phyloP scores from a whole-genome alignment of 352 stramenopile genomes.

The Phytophthora pistaciae region DNA sequence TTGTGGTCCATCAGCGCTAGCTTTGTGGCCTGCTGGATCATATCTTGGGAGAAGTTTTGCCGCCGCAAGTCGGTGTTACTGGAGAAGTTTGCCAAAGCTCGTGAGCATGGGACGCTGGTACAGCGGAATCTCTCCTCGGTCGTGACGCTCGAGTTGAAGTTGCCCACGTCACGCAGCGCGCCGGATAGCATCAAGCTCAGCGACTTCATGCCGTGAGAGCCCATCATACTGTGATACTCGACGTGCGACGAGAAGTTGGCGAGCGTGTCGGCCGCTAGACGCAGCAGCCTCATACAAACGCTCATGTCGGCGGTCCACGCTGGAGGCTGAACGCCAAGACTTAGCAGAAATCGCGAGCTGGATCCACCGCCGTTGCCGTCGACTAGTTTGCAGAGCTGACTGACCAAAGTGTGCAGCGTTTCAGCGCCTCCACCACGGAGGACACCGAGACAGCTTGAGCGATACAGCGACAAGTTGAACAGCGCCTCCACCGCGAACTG shows the following conservation, averaged over 20 bases:
- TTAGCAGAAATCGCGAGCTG: slow-evolving; percentile 26
- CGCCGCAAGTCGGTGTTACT: slow-evolving; percentile 65
- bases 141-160: slow-evolving; percentile 37
- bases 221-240: slow-evolving; percentile 69
- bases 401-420: slow-evolving; percentile 56
- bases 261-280: slow-evolving; percentile 64
- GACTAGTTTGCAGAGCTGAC: slow-evolving; percentile 52
- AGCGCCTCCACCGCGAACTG: slow-evolving; percentile 71
- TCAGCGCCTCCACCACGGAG: slow-evolving; percentile 72
- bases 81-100: slow-evolving; percentile 76
- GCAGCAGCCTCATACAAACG: slow-evolving; percentile 45
- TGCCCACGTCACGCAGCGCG: slow-evolving; percentile 59
- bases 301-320: slow-evolving; percentile 33
- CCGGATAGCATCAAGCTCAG: slow-evolving; percentile 56
- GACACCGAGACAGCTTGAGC: slow-evolving; percentile 55
- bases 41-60: slow-evolving; percentile 57
- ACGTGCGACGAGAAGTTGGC: slow-evolving; percentile 74
- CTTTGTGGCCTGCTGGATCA: slow-evolving; percentile 62
- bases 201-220: slow-evolving; percentile 57
- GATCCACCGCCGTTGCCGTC: slow-evolving; percentile 41
- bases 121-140: slow-evolving; percentile 55
- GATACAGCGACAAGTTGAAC: slow-evolving; percentile 79
- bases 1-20: slow-evolving; percentile 57
- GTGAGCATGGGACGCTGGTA: slow-evolving; percentile 58
- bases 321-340: slow-evolving; percentile 2